Evolutionary conservation across 352 stramenopile genomes (phyloP), one percentile per base, ranked within the genome.

Genomic region (Globisporangium viniferum): DNA sequence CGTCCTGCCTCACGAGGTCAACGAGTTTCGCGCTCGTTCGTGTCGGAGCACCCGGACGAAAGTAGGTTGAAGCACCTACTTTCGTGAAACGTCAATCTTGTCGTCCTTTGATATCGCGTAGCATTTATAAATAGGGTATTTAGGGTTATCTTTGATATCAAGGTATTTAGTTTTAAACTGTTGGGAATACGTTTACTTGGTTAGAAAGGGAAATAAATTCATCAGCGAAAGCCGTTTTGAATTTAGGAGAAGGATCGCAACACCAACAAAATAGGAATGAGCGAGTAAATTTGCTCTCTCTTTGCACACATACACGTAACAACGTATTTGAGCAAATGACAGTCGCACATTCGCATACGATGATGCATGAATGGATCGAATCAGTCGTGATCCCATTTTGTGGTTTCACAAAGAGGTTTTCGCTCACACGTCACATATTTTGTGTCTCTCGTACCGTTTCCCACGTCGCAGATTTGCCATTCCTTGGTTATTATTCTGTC

Each of bases 401-500:
- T 46, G 39, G 39, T 20, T 14, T 20, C 5, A 46, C 3, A 44
- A 3, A 46, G 39, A 31, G 39, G 39, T 46, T 46, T 46, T 15
- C 15, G 3, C 51, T 33, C 49, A 31, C 20, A 29, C 49, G 49
- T 56, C n/a, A 31, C 22, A 57, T 9, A 31, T 56, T 27, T 15
- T 31, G 12, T 48, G 41, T n/a, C 18, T 12, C 44, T n/a, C 0
- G 44, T 51, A 10, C 6, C 5, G 15, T 51, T 22, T 51, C 53
- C 39, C 53, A 39, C 53, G 27, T 59, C 53, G 6, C 53, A 59
- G 5, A 1, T 39, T 12, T 59, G 39, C 27, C 2, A 4, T 36
- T 35, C 12, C 15, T 8, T 7, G 5, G 12, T 22, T 51, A 22
- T 62, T 64, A 64, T 64, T 64, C 7, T 55, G 58, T 64, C 58